Conservation (phyloP, 306 rosid species). For the Begonia fuchsioides region DNA sequence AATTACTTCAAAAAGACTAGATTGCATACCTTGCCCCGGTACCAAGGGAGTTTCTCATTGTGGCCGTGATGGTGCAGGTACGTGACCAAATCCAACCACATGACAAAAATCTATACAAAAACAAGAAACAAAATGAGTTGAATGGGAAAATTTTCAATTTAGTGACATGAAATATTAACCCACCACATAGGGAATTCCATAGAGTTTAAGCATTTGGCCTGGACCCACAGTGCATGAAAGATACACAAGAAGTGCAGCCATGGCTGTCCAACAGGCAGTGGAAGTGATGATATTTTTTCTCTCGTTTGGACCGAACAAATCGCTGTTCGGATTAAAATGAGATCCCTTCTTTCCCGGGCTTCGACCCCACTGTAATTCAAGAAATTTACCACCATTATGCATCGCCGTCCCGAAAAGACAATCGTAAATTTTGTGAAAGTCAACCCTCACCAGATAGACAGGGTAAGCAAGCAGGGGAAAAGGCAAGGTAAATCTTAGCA, state of each 20-base stretch:
- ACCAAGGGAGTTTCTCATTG: conserved; percentile 90
- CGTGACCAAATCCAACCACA: conserved; percentile 94
- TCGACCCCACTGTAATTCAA: conserved; percentile 56
- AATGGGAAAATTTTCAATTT: too few relatives aligned
- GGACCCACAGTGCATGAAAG: conserved; percentile 73
- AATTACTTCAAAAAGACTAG: background rate
- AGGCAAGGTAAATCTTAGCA: conserved; percentile 57
- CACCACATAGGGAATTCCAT: conserved; percentile 72
- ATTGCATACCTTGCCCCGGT: conserved; percentile 69
- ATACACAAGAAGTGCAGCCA: conserved; percentile 70
- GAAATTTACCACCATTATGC: conserved; percentile 1
- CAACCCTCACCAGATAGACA: conserved; percentile 63
- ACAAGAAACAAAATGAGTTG: conserved; percentile 1
- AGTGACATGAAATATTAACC: conserved; percentile 10
- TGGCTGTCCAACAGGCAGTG: conserved; percentile 69
- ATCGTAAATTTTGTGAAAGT: too few relatives aligned
- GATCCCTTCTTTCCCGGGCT: conserved; percentile 97
- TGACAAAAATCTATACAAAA: conserved; percentile 47
- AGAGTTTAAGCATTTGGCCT: conserved; percentile 69
- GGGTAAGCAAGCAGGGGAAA: conserved; percentile 96
- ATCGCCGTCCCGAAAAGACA: too few relatives aligned
- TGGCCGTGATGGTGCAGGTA: conserved; percentile 98
- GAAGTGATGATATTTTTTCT: conserved; percentile 73
- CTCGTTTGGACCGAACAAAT: conserved; percentile 60
- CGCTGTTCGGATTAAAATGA: conserved; percentile 66